Base-by-base conservation (phyloP, 1,284 basidiomycete species). In the Cutaneotrichosporon dermatis region DNA sequence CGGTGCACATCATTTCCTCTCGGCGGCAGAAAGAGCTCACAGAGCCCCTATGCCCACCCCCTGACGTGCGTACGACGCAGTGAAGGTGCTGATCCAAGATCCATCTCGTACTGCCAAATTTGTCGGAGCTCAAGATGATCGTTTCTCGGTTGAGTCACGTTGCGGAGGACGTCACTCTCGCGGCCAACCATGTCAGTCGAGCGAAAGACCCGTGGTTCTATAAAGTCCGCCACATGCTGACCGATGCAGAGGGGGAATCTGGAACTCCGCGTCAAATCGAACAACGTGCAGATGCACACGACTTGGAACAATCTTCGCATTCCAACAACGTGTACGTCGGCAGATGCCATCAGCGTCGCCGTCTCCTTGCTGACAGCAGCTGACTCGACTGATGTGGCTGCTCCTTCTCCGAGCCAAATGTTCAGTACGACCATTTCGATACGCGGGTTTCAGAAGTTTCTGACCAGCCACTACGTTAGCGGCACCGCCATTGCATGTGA, bases 1-100 rank as follows among this genome's bases (percentile, higher is more conserved):
- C 73, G 16, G 74, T 80, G 39, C 71, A 89, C 54, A 85, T 96
- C 6, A 81, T 92, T 79, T 85, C 85, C 51, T 85, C 86, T 0
- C 79, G 80, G 0, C 88, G 93, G 59, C 85, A 90, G 12, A 84
- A 83, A 15, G 84, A 83, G 61, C 81, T 95, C 57, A 82, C 80
- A 15, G 91, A 95, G 73, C 92, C 92, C 0, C 74, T 90, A 66
- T 94, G 91, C 75, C 92, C 92, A 1, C 87, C 89, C 46, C 90
- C 92, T 6, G 89, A 95, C 70, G 92, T 92, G 66, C 59, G 84
- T 73, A 64, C 1, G 16, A 13, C 15, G 4, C 3, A 5, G 7
- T 0, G 12, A 25, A 8, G 12, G 6, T 9, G 15, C 49, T 52
- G 8, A 57, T 10, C 9, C 6, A 50, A 95, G 92, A 82, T 90